A percentile compares a stretch with the other conserved stretches of the same genome.
These are phyloP conservation scores for Cyclocybe aegerita DNA, from an alignment of 768 basidiomycete genomes.

Conservation along the genomic window DNA sequence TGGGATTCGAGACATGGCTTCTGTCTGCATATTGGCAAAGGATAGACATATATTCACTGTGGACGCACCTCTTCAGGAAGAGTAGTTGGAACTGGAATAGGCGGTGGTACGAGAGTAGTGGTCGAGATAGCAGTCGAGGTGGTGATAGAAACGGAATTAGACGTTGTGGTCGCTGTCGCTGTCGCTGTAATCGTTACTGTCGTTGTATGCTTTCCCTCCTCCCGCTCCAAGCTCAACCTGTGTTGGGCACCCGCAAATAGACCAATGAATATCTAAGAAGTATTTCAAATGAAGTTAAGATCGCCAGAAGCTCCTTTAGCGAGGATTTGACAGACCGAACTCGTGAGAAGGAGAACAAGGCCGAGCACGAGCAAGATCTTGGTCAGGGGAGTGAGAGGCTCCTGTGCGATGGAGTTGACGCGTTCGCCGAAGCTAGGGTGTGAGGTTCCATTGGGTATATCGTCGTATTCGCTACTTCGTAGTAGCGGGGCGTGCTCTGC, in stretches of 20 bases:
- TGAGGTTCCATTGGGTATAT: conserved; percentile 16
- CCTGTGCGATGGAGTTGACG: conserved; percentile 59
- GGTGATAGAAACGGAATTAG: conserved; percentile 24
- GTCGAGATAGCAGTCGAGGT: conserved; percentile 29
- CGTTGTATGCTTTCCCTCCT: conserved; percentile 26
- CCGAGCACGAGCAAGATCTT: conserved; percentile 77
- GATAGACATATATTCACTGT: background rate
- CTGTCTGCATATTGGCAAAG: conserved; percentile 30
- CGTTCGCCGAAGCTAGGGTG: conserved; percentile 41
- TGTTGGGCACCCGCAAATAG: conserved; percentile 90
- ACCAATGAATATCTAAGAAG: conserved; percentile 75
- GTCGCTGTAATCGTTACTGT: conserved; percentile 42
- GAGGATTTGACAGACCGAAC: conserved; percentile 44
- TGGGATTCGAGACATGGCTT: conserved; percentile 70
- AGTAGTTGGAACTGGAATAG: conserved; percentile 50
- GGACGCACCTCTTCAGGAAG: conserved; percentile 50
- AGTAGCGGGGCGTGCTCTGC: conserved; percentile 69
- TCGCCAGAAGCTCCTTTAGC: background rate
- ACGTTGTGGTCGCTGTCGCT: conserved; percentile 37
- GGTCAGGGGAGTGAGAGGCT: conserved; percentile 81
- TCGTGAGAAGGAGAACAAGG: conserved; percentile 77
- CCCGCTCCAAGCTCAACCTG: conserved; percentile 54
- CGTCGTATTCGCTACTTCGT: conserved; percentile 43
- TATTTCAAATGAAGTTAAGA: no score
- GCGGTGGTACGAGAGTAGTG: conserved; percentile 36